Evolutionary conservation across 208 protist genomes (phyloP).

Genomic region (Crithidia expoeki): DNA sequence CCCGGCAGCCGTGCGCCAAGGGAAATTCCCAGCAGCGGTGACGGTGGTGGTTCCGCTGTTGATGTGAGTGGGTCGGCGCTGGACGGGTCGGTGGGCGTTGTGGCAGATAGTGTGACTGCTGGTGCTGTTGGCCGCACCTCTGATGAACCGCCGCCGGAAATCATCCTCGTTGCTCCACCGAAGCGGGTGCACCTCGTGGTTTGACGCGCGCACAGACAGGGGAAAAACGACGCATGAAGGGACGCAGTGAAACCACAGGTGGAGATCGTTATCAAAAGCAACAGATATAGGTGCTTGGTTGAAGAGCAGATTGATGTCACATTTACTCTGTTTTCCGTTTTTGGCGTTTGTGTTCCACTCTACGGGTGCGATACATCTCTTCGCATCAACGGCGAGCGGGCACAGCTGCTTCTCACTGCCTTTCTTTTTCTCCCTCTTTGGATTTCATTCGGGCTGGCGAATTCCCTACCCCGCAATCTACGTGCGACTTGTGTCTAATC

Average conservation of each 20-base stretch:
- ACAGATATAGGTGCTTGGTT: too few species aligned
- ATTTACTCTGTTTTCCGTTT: too few species aligned
- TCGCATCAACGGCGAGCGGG: too few species aligned
- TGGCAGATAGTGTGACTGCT: background rate
- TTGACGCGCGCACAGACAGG: background rate
- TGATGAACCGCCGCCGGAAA: constrained; percentile 34
- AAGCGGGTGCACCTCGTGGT: constrained; percentile 30
- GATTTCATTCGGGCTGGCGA: too few species aligned
- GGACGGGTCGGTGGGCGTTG: background rate
- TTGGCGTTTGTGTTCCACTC: too few species aligned
- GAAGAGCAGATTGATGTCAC: too few species aligned
- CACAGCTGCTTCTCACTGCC: too few species aligned
- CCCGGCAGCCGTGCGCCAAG: background rate
- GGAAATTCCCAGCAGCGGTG: background rate
- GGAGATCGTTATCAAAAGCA: too few species aligned
- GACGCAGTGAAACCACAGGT: background rate
- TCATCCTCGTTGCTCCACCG: constrained; percentile 20
- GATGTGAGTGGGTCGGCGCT: background rate
- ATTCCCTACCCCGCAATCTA: too few species aligned
- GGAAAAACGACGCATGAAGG: background rate
- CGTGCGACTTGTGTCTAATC: too few species aligned
- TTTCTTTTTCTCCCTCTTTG: too few species aligned
- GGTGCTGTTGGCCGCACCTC: constrained; percentile 2
- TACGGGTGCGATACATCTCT: too few species aligned
- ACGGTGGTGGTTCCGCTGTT: background rate